Percentiles rank a stretch among this genome's conserved stretches.
Conservation (phyloP, 208 protist species). For the Kentomonas sorsogonicus region DNA sequence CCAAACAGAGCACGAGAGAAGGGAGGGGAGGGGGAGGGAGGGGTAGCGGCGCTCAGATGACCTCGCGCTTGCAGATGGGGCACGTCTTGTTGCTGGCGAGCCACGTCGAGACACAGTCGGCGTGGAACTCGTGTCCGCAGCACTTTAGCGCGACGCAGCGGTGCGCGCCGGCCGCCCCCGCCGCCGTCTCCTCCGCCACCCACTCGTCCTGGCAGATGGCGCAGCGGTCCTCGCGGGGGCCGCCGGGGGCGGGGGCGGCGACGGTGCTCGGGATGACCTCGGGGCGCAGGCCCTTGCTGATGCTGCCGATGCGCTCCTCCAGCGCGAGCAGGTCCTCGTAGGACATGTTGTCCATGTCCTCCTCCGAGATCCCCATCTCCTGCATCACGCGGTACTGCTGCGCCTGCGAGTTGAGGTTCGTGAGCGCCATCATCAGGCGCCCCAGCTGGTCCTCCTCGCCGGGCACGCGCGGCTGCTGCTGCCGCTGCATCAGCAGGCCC, state of each 20-base stretch:
- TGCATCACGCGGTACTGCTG: conserved; percentile 28
- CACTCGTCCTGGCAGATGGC: conserved; percentile 64
- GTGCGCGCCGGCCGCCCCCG: not conserved
- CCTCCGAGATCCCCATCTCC: conserved; percentile 44
- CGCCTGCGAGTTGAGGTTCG: conserved; percentile 4
- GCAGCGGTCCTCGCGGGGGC: conserved; percentile 36
- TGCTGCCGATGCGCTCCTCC: conserved; percentile 72
- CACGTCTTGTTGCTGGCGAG: conserved; percentile 60
- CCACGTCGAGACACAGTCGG: conserved; percentile 65
- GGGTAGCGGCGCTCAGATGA: conserved; percentile 28
- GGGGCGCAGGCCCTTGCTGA: conserved; percentile 63
- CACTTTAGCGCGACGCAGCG: conserved; percentile 19
- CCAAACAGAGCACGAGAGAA: no score
- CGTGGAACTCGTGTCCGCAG: conserved; percentile 72
- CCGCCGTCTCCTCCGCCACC: conserved; percentile 9
- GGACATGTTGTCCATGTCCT: conserved; percentile 80
- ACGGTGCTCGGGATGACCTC: conserved; percentile 25
- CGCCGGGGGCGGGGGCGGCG: conserved; percentile 14
- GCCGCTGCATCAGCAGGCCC: not conserved
- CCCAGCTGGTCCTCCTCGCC: not conserved
- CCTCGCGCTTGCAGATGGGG: conserved; percentile 62
- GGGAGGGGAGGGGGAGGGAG: no score
- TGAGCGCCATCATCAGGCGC: not conserved
- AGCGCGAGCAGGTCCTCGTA: conserved; percentile 86
- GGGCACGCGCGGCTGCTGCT: no score